phyloP scores from a whole-genome alignment of 2,329 filamentous ascomycete species.

The Fusarium coffeatum region DNA sequence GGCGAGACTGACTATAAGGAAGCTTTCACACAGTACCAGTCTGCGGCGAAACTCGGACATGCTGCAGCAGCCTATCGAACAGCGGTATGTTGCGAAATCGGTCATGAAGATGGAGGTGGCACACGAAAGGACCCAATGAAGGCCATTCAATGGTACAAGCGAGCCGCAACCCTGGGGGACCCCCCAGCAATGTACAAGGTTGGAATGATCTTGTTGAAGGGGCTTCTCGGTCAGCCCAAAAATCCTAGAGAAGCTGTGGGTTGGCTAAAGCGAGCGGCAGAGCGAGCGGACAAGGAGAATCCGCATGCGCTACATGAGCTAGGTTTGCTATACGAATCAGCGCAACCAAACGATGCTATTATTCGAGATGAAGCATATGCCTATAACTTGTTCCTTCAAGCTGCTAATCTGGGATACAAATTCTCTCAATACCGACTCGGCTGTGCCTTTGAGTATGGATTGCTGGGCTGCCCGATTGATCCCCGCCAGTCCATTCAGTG shows the following conservation, averaged over 20 bases:
- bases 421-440: conserved; percentile 93
- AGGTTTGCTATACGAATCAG: conserved; percentile 72
- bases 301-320: conserved; percentile 96
- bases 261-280: conserved; percentile 94
- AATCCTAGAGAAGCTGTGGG: conserved; percentile 88
- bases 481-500: conserved; percentile 87
- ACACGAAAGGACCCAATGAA: conserved; percentile 92
- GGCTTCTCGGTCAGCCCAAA: conserved; percentile 84
- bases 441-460: conserved; percentile 88
- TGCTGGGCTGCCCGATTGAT: conserved; percentile 85
- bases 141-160: conserved; percentile 98
- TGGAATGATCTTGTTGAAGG: conserved; percentile 95
- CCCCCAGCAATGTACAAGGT: conserved; percentile 98
- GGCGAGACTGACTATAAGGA: conserved; percentile 89
- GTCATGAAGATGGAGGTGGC: conserved; percentile 91
- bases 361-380: conserved; percentile 86
- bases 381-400: conserved; percentile 82
- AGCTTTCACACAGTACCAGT: conserved; percentile 93
- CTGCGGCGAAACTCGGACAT: conserved; percentile 90
- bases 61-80: conserved; percentile 90
- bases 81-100: conserved; percentile 97
- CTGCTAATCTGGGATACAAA: conserved; percentile 91
- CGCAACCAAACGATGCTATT: conserved; percentile 75
- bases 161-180: conserved; percentile 89
- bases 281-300: conserved; percentile 87